Conservation (phyloP, 2,329 filamentous ascomycete genomes). For the Calonectria montana region DNA sequence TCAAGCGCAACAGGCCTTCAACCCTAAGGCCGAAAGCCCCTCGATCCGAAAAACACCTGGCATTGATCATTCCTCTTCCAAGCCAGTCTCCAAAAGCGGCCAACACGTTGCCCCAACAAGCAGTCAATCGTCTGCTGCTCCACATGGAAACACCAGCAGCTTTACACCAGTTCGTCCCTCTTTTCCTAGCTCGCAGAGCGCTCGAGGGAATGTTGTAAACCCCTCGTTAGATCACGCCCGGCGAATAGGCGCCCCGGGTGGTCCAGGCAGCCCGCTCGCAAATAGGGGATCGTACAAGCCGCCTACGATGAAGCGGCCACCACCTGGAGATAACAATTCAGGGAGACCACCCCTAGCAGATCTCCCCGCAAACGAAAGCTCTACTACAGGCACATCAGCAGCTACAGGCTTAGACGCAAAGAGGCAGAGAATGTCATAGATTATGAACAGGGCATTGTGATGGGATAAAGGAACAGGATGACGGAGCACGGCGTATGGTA, state of each 20-base stretch:
- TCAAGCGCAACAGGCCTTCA: conserved; percentile 68
- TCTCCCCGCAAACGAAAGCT: conserved; percentile 57
- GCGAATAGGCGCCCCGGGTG: conserved; percentile 69
- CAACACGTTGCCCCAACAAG: conserved; percentile 62
- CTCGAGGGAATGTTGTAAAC: conserved; percentile 60
- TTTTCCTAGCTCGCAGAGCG: conserved; percentile 38
- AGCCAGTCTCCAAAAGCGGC: conserved; percentile 72
- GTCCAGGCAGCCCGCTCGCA: conserved; percentile 64
- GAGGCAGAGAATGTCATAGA: conserved; percentile 60
- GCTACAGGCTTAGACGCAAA: conserved; percentile 58
- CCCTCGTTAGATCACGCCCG: conserved; percentile 65
- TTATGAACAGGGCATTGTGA: conserved; percentile 7
- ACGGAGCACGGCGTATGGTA: conserved; percentile 29
- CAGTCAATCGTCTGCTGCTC: conserved; percentile 40
- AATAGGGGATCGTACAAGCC: conserved; percentile 71
- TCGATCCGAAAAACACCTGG: conserved; percentile 91
- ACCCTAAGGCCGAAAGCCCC: conserved; percentile 81
- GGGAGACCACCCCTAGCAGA: conserved; percentile 62
- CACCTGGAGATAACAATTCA: conserved; percentile 43
- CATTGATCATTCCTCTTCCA: conserved; percentile 82
- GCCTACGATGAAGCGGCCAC: conserved; percentile 67
- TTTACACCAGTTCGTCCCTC: conserved; percentile 48
- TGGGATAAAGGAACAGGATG: conserved; percentile 14
- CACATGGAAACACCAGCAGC: conserved; percentile 37
- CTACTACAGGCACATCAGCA: conserved; percentile 29